phyloP scores from a whole-genome alignment of 306 rosid genomes.

The Dalbergia cultrata region DNA sequence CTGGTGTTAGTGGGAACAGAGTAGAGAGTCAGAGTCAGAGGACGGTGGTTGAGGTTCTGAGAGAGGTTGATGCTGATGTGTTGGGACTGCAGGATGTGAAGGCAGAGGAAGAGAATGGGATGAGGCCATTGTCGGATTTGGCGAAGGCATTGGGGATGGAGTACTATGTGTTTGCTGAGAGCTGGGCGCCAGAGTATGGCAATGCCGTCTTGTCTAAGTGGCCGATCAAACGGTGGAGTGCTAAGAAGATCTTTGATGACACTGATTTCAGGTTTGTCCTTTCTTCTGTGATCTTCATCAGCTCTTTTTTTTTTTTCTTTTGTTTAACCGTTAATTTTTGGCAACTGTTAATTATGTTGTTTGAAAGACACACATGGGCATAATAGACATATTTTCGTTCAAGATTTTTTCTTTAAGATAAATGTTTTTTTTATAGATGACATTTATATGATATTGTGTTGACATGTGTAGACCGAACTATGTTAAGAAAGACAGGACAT shows the following conservation, averaged over 20 bases:
- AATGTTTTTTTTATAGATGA: too few relatives aligned
- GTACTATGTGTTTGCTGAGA: constrained; percentile 87
- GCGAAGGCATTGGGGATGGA: constrained; percentile 84
- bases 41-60: constrained; percentile 78
- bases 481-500: too few relatives aligned
- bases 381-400: too few relatives aligned
- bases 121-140: constrained; percentile 94
- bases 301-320: background rate
- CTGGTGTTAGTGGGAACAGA: constrained; percentile 31
- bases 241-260: constrained; percentile 76
- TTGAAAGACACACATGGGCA: too few relatives aligned
- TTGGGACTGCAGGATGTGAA: constrained; percentile 95
- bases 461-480: too few relatives aligned
- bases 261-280: constrained; percentile 76
- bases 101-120: constrained; percentile 92
- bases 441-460: too few relatives aligned
- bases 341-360: background rate
- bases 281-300: too few relatives aligned
- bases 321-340: background rate
- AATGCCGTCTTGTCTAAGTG: constrained; percentile 89
- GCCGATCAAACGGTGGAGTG: constrained; percentile 81
- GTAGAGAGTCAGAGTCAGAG: constrained; percentile 40
- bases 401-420: too few relatives aligned
- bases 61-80: constrained; percentile 84
- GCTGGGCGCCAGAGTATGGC: constrained; percentile 99